Base-by-base conservation (phyloP, 768 basidiomycete species). In the Naganishia vaughanmartiniae region DNA sequence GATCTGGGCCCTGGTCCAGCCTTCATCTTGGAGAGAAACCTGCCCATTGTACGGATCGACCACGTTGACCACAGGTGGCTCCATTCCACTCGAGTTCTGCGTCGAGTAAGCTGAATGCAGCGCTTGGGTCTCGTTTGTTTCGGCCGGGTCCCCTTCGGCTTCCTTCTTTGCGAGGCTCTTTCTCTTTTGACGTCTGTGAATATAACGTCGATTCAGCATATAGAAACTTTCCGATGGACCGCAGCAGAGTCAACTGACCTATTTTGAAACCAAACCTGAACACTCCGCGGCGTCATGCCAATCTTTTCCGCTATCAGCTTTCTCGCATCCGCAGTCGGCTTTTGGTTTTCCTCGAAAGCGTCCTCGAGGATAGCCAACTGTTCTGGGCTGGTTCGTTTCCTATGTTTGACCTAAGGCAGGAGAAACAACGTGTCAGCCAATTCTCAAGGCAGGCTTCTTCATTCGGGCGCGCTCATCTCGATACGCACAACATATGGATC, bases 281-380 rank as follows among this genome's bases (percentile, higher is more conserved):
- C 91, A n/a, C 92, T 92, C 71, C 94, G 84, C 26, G 92, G 87
- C 12, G 91, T 90, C 94, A 98, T 98, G 72, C 88, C 89, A 69
- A 97, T 87, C 82, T 92, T 85, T 12, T 85, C 83, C 0, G 93
- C 90, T 66, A 98, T 87, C 73, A 87, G 85, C 80, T 90, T 91
- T 75, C 95, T 86, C 45, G 90, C 83, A 9, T 85, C 70, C 54
- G 80, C 80, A 80, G 93, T 93, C 19, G 95, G 94, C 81, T 98
- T 98, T 68, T 91, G 91, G 82, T 93, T 92, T 74, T 86, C 84
- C 76, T 87, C 87, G 82, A 95, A 98, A 75, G 93, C 85, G 70
- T 86, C 84, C 81, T 98, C 95, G 74, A 98, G 87, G 74, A 92
- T 87, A 82, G 89, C 89, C 78, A 96, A 89, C 83, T 98, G 95